These are phyloP conservation scores for Salix viminalis DNA, from an alignment of 345 rosid species.

Conservation along the genomic window DNA sequence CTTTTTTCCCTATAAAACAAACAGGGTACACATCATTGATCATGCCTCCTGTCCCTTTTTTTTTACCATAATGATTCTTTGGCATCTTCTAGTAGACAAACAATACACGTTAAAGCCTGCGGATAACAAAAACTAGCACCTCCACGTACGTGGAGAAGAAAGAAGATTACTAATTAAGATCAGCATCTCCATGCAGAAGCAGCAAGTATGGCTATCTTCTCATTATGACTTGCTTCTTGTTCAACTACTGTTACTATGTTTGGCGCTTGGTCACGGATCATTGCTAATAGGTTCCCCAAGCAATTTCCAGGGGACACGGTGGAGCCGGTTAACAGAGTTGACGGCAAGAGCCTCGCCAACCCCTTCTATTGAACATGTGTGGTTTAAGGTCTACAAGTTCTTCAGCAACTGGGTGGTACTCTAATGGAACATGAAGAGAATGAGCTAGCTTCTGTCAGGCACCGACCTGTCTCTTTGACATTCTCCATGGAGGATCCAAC, in stretches of 20 bases:
- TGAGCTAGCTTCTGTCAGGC: conserved; percentile 57
- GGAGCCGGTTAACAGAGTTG: conserved; percentile 51
- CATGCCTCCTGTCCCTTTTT: not conserved
- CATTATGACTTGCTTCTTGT: conserved; percentile 66
- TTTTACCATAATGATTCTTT: not conserved
- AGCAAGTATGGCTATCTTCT: conserved; percentile 57
- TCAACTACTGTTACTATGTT: conserved; percentile 59
- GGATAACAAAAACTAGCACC: not conserved
- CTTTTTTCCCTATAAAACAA: not conserved
- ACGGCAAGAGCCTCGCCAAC: conserved; percentile 65
- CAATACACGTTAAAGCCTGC: not conserved
- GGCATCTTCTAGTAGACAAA: not conserved
- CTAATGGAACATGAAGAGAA: conserved; percentile 60
- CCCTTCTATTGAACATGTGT: conserved; percentile 56
- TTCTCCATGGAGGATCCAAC: conserved; percentile 40
- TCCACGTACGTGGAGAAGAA: conserved; percentile 7
- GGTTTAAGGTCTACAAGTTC: conserved; percentile 53
- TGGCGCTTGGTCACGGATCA: conserved; percentile 67
- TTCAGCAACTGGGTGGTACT: conserved; percentile 56
- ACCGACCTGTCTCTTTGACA: conserved; percentile 54
- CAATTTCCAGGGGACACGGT: conserved; percentile 42
- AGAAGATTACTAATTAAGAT: not conserved
- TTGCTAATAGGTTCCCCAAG: conserved; percentile 43
- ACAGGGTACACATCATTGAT: not conserved
- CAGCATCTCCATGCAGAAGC: conserved; percentile 70